These are phyloP conservation scores for Mycotypha africana DNA, from an alignment of 371 early-diverging fungal genomes.

Conservation along the genomic window DNA sequence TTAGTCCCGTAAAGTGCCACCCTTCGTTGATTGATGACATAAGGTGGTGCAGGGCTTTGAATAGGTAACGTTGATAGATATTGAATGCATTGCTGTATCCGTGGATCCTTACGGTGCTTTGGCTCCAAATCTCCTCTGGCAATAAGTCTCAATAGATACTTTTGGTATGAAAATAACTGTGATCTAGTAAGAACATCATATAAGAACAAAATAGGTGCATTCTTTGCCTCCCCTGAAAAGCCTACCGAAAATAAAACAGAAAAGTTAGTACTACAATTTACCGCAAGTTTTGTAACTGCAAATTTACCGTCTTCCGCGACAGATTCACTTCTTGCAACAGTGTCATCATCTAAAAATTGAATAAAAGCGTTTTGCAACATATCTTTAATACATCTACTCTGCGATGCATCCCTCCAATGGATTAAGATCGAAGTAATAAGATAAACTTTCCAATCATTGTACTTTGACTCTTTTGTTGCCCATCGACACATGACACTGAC, in stretches of 20 bases:
- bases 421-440: conserved; percentile 47
- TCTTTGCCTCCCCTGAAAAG: no score
- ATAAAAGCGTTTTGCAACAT: conserved; percentile 42
- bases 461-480: conserved; percentile 50
- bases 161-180: conserved; percentile 57
- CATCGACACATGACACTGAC: conserved; percentile 49
- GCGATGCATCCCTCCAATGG: conserved; percentile 42
- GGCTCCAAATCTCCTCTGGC: conserved; percentile 60
- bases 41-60: conserved; percentile 26
- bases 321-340: conserved; percentile 1
- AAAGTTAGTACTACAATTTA: no score
- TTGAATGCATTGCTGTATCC: conserved; percentile 43
- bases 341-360: conserved; percentile 33
- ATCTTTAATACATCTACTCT: conserved; percentile 9
- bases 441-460: conserved; percentile 57
- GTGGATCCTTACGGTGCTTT: conserved; percentile 28
- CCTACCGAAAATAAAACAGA: no score
- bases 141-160: conserved; percentile 57
- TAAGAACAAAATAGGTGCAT: conserved; percentile 25
- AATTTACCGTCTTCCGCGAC: conserved; percentile 13
- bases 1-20: conserved; percentile 37
- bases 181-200: conserved; percentile 57
- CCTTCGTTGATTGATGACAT: conserved; percentile 55
- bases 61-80: conserved; percentile 55
- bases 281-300: no score